These are phyloP conservation scores for Acmispon strigosus DNA, from an alignment of 306 rosid species.

Conservation along the genomic window DNA sequence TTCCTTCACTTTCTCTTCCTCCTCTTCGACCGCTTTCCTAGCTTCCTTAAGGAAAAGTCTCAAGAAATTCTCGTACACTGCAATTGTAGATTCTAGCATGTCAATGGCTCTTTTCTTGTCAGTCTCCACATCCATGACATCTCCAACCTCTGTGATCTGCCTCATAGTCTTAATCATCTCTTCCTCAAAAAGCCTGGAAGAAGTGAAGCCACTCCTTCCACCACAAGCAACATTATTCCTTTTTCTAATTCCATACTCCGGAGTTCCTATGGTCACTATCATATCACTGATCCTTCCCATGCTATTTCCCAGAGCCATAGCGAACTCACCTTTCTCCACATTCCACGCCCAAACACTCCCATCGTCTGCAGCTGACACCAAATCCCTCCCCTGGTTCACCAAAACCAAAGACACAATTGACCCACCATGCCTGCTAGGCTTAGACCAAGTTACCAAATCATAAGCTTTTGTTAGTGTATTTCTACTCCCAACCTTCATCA, in stretches of 20 bases:
- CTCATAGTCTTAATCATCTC: constrained; percentile 23
- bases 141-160: constrained; percentile 31
- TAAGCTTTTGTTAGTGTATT: not conserved
- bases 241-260: not conserved
- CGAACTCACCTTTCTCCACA: constrained; percentile 32
- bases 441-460: constrained; percentile 25
- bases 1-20: not conserved
- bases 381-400: constrained; percentile 40
- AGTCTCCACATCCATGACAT: constrained; percentile 3
- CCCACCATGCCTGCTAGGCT: constrained; percentile 24
- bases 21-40: constrained; percentile 11
- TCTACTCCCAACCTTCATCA: constrained; percentile 5
- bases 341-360: constrained; percentile 64
- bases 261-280: constrained; percentile 29
- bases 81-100: constrained; percentile 59
- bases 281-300: constrained; percentile 44
- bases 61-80: constrained; percentile 54
- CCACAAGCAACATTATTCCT: not conserved
- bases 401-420: constrained; percentile 37
- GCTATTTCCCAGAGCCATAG: constrained; percentile 27
- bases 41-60: constrained; percentile 64
- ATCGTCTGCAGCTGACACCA: constrained; percentile 67
- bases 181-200: constrained; percentile 3
- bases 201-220: not conserved
- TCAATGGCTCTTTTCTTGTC: constrained; percentile 53